Base-by-base conservation (phyloP, 345 rosid species). In the Viola odorata region DNA sequence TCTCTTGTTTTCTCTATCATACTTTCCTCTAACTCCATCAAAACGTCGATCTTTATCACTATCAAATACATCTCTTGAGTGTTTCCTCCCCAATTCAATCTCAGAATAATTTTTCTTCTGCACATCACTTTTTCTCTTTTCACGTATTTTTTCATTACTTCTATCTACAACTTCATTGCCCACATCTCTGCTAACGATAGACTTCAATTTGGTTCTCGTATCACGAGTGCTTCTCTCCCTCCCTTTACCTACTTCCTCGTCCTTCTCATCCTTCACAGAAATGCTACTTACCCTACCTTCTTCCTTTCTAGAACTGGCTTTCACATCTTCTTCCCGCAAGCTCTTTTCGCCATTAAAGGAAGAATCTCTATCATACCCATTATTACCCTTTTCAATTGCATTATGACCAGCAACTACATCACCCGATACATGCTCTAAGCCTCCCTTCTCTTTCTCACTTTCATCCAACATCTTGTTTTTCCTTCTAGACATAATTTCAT, bases 401-500 rank as follows among this genome's bases (percentile, higher is more conserved):
- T 11, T 53, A 62, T 37, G 17, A 44, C 76, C 72, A 62, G 77
- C 72, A 66, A 44, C 66, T 63, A 77, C 73, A 55, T 66, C 79
- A 72, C 68, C 74, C 2, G 62, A 47, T 45, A 57, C 42, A 13
- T 63, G 73, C 60, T 56, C 80, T 14, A 17, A 55, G 56, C 41
- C 49, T 60, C 64, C 69, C 13, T n/a, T n/a, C 47, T 55, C 78
- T 65, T 77, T 64, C 45, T 71, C 75, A 74, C 37, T 65, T 55
- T 75, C 84, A 74, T 71, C 64, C 37, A 77, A 58, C 47, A 65
- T 81, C 77, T 71, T 86, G 70, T 51, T 74, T 71, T 78, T 81
- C 77, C 97, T 87, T 61, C 72, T 84, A 13, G 60, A 62, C 90
- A 86, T 82, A 69, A 94, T 87, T 77, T 86, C 97, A 58, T 86